Evolutionary conservation across 768 basidiomycete genomes (phyloP).

Genomic region (Auriscalpium orientale): DNA sequence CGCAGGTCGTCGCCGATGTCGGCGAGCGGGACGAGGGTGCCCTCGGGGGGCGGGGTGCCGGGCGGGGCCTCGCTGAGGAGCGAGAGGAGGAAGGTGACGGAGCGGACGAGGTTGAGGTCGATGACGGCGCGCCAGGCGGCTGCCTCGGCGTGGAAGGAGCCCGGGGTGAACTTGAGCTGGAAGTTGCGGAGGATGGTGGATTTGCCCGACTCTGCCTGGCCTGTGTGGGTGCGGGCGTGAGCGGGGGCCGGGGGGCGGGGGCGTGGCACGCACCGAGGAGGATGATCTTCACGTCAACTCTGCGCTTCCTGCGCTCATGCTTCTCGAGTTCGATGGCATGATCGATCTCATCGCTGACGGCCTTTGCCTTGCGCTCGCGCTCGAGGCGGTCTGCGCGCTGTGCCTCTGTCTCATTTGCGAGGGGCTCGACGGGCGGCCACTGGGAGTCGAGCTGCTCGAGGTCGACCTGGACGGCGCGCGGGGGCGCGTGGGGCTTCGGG

Average conservation of each 20-base stretch:
- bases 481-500: not conserved
- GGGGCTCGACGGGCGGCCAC: conserved; percentile 27
- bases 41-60: conserved; percentile 7
- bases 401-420: conserved; percentile 33
- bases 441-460: conserved; percentile 8
- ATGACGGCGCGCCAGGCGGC: conserved; percentile 60
- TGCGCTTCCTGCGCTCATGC: conserved; percentile 32
- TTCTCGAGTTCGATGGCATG: conserved; percentile 39
- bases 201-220: conserved; percentile 64
- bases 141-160: conserved; percentile 48
- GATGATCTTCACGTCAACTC: conserved; percentile 40
- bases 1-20: conserved; percentile 28
- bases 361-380: conserved; percentile 43
- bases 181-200: conserved; percentile 63
- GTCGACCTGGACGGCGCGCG: not conserved
- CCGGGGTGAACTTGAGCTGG: conserved; percentile 52
- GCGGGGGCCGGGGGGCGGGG: not conserved
- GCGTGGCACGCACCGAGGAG: conserved; percentile 40
- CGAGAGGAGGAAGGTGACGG: conserved; percentile 37
- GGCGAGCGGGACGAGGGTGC: conserved; percentile 6
- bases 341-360: conserved; percentile 48
- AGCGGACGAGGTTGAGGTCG: conserved; percentile 59
- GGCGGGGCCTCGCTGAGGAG: conserved; percentile 22
- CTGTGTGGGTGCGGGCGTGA: conserved; percentile 23
- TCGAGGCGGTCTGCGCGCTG: conserved; percentile 33